Evolutionary conservation across 345 rosid species (phyloP).

Genomic region (Populus alba): DNA sequence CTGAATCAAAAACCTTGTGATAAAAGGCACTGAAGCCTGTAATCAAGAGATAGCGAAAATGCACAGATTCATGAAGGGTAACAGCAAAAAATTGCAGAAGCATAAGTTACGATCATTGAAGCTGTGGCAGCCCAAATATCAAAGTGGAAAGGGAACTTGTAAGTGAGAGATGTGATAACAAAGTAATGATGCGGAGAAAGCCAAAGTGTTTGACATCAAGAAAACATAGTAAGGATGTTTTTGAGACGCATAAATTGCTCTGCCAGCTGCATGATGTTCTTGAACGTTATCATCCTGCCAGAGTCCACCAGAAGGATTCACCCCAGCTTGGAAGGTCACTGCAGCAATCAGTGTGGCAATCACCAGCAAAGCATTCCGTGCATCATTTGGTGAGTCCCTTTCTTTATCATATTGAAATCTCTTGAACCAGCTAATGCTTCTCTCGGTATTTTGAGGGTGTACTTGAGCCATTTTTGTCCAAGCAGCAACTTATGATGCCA

Average conservation of each 20-base stretch:
- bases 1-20: no score
- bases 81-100: constrained; percentile 26
- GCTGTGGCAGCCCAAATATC: constrained; percentile 14
- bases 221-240: constrained; percentile 23
- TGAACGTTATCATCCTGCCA: constrained; percentile 13
- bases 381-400: no score
- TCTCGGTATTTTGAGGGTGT: no score
- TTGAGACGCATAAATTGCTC: constrained; percentile 15
- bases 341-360: no score
- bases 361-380: no score
- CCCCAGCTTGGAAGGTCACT: no score
- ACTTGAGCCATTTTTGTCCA: no score
- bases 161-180: constrained; percentile 15
- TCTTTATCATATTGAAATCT: no score
- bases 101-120: constrained; percentile 26
- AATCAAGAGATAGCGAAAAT: constrained; percentile 18
- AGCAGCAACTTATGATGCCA: no score
- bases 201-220: constrained; percentile 21
- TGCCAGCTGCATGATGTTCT: neutral
- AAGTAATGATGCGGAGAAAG: constrained; percentile 11
- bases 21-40: constrained; percentile 17
- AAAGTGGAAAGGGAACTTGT: constrained; percentile 23
- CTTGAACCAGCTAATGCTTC: no score
- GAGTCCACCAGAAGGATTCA: no score
- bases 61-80: constrained; percentile 13